phyloP scores from a whole-genome alignment of 2,329 filamentous ascomycete genomes.

The Lojkania enalia region DNA sequence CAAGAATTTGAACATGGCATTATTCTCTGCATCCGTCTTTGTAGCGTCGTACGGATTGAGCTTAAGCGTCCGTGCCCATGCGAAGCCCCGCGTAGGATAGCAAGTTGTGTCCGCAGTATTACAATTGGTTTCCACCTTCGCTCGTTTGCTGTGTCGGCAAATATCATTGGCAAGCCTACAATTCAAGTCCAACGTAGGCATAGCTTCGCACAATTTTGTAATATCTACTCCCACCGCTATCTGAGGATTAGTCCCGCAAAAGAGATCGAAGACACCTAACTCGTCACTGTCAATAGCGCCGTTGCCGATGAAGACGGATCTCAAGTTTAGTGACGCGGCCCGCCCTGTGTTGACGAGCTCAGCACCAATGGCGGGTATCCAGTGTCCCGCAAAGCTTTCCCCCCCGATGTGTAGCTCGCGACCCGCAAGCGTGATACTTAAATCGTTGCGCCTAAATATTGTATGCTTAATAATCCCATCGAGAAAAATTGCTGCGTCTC shows the following conservation, averaged over 20 bases:
- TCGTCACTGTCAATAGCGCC: neutral
- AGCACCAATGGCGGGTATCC: neutral
- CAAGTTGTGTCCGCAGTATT: neutral
- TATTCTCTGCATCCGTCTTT: neutral
- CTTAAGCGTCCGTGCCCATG: neutral
- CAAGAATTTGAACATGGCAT: neutral
- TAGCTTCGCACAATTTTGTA: too few relatives aligned
- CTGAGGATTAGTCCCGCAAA: neutral
- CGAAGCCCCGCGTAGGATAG: neutral
- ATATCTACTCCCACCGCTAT: neutral
- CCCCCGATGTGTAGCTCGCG: neutral
- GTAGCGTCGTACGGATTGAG: neutral
- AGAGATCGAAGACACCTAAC: neutral
- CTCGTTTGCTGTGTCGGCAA: too few relatives aligned
- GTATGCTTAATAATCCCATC: too few relatives aligned
- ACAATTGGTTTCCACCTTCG: neutral
- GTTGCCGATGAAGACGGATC: constrained; percentile 1
- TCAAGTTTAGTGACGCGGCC: neutral
- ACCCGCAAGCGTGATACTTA: neutral
- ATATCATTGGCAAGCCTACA: neutral
- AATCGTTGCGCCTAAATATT: too few relatives aligned
- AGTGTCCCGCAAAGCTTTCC: constrained; percentile 3
- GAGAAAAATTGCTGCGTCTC: constrained; percentile 1
- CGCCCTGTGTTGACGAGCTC: neutral
- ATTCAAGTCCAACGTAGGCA: too few relatives aligned